Conservation (phyloP, 2,329 filamentous ascomycete species). For the Botrytis sinoallii region DNA sequence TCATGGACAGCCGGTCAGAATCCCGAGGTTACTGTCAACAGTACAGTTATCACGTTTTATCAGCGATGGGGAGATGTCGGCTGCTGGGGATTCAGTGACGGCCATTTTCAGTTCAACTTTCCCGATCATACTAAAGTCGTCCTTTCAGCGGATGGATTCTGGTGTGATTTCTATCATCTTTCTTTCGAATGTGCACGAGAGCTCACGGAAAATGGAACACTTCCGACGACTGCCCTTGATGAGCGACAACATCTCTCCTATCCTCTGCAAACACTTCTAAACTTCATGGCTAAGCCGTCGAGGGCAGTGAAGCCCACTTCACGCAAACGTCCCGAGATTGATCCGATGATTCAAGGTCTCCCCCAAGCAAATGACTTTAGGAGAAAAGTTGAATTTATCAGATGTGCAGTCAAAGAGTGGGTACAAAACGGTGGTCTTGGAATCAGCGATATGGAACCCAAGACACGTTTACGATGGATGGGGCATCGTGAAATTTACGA, state of each 20-base stretch:
- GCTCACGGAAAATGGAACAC: conserved; percentile 61
- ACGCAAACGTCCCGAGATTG: conserved; percentile 58
- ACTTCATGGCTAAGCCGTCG: conserved; percentile 52
- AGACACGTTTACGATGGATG: conserved; percentile 55
- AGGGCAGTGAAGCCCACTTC: conserved; percentile 48
- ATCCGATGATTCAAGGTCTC: conserved; percentile 58
- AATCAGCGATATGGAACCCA: conserved; percentile 55
- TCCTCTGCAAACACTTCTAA: conserved; percentile 69
- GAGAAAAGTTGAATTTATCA: conserved; percentile 71
- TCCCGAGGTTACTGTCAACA: conserved; percentile 1
- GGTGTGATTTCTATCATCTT: conserved; percentile 76
- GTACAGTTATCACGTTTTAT: conserved; percentile 73
- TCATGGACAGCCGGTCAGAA: conserved; percentile 40
- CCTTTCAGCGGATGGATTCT: conserved; percentile 68
- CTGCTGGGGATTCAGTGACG: conserved; percentile 78
- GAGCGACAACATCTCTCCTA: conserved; percentile 70
- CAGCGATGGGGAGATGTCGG: conserved; percentile 78
- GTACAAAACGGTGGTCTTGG: conserved; percentile 66
- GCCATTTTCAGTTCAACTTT: conserved; percentile 82
- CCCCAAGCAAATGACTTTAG: conserved; percentile 71
- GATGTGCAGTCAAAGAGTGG: conserved; percentile 68
- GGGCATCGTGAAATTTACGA: conserved; percentile 55
- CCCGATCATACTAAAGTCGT: conserved; percentile 85
- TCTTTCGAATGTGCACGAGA: conserved; percentile 66
- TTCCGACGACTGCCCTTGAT: conserved; percentile 67